Evolutionary conservation across 768 basidiomycete species (phyloP), one percentile per base, ranked within the genome.

Genomic region (Thelephora aurantiotincta): DNA sequence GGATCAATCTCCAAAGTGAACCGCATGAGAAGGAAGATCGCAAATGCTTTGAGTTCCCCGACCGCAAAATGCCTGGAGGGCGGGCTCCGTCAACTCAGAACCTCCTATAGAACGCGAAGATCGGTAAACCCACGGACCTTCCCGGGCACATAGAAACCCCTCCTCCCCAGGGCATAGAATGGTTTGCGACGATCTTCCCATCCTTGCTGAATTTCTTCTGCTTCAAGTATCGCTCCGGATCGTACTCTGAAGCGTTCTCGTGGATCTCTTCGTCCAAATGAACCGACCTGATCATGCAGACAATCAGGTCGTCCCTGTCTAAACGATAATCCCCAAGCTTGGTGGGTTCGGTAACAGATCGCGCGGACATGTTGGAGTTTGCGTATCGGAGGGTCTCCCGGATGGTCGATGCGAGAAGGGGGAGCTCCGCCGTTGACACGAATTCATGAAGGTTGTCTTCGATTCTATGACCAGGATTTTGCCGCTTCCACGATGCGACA

Each of bases 101-200:
- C 14, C 57, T 58, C 33, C 54, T 51, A 20, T 37, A 19, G 36
- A 37, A 37, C 5, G 19, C 19, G 14, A 37, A 14, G 5, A 37
- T 14, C 36, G 19, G 19, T 19, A 37, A 37, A 19, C 36, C 2
- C 19, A 37, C 36, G 36, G 14, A 37, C 36, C 36, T 13, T 14
- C 36, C 36, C 36, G 14, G 14, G 57, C 58, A 22, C 60, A 57
- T 11, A 57, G 58, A 47, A 59, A 61, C 11, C 55, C 52, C 51
- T 58, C 36, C 36, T 14, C 36, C 36, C 14, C 14, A 37, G 19
- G 36, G 36, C 36, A 37, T 2, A 37, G 36, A 37, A 19, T 37
- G 36, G 19, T 37, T 37, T 37, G 36, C 14, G 3, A 37, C 36
- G 3, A 19, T 13, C 19, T 37, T 37, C 36, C 36, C 36, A 5